phyloP scores from a whole-genome alignment of 768 basidiomycete genomes.

The Tephrocybe sp. region DNA sequence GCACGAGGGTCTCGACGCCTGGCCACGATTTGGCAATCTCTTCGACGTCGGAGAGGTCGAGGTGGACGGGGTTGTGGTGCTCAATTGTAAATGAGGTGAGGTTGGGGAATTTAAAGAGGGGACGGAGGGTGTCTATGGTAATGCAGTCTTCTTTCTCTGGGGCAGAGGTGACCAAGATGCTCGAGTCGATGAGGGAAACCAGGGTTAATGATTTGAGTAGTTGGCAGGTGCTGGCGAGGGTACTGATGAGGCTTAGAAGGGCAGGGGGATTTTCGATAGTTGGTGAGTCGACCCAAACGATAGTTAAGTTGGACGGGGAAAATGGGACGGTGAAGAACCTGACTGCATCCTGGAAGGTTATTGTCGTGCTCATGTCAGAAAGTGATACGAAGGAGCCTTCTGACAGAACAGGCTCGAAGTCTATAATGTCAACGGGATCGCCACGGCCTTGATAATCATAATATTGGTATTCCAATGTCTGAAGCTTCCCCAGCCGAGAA shows the following conservation, averaged over 20 bases:
- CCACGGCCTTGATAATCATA: slow-evolving; percentile 48
- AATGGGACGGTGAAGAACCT: slow-evolving; percentile 43
- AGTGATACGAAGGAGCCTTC: slow-evolving; percentile 55
- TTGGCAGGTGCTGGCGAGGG: slow-evolving; percentile 47
- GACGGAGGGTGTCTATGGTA: slow-evolving; percentile 33
- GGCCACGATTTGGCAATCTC: slow-evolving; percentile 46
- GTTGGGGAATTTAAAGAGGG: slow-evolving; percentile 33
- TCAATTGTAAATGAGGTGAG: slow-evolving; percentile 35
- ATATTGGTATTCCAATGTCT: slow-evolving; percentile 55
- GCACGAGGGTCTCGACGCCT: slow-evolving; percentile 38
- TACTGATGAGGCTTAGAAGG: slow-evolving; percentile 42
- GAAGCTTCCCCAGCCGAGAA: slow-evolving; percentile 43
- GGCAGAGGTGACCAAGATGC: slow-evolving; percentile 1
- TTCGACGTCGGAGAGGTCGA: slow-evolving; percentile 44
- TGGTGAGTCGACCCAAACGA: slow-evolving; percentile 53
- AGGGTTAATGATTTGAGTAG: slow-evolving; percentile 45
- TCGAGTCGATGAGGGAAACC: slow-evolving; percentile 30
- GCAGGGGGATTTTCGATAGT: slow-evolving; percentile 40
- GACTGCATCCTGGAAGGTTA: slow-evolving; percentile 42
- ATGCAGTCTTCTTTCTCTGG: slow-evolving; percentile 23
- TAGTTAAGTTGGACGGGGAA: slow-evolving; percentile 48
- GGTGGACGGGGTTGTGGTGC: slow-evolving; percentile 37
- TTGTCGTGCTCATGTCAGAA: slow-evolving; percentile 51
- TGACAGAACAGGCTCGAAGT: slow-evolving; percentile 42
- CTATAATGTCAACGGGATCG: slow-evolving; percentile 38